A percentile compares a stretch with the other conserved stretches of the same genome.
Conservation (phyloP, 2,329 filamentous ascomycete genomes). For the Neofusicoccum laricinum region DNA sequence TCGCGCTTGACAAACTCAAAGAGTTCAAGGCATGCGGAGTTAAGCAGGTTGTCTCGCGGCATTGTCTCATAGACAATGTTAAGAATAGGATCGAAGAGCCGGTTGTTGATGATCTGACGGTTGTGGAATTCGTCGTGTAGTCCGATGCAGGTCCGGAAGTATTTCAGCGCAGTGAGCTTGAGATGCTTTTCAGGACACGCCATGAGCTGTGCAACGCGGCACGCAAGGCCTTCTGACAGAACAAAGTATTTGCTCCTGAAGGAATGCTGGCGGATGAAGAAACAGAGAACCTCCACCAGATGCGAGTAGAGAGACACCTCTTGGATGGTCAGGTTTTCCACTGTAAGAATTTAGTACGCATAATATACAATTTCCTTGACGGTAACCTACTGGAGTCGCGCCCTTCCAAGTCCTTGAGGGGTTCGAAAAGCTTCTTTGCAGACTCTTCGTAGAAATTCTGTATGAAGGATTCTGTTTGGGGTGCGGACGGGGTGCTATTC, state of each 20-base stretch:
- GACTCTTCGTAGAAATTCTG: slow-evolving; percentile 87
- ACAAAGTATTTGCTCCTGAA: slow-evolving; percentile 87
- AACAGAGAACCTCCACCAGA: slow-evolving; percentile 87
- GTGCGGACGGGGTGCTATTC: slow-evolving; percentile 47
- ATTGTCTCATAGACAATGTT: slow-evolving; percentile 81
- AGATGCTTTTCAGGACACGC: slow-evolving; percentile 84
- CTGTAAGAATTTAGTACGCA: slow-evolving; percentile 29
- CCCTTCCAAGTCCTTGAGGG: slow-evolving; percentile 75
- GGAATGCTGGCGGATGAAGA: slow-evolving; percentile 87
- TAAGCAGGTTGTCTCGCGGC: slow-evolving; percentile 88
- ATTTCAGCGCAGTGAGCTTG: slow-evolving; percentile 87
- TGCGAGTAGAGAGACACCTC: slow-evolving; percentile 90
- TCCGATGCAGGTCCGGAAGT: slow-evolving; percentile 82
- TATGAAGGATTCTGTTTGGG: slow-evolving; percentile 82
- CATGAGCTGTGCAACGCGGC: slow-evolving; percentile 79
- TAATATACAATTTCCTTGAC: neutral
- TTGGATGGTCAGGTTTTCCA: slow-evolving; percentile 72
- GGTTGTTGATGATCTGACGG: slow-evolving; percentile 76
- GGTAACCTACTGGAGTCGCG: slow-evolving; percentile 50
- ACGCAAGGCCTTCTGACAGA: slow-evolving; percentile 71
- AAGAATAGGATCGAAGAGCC: slow-evolving; percentile 78
- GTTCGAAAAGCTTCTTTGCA: slow-evolving; percentile 80
- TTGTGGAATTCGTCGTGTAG: slow-evolving; percentile 91
- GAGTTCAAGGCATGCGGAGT: slow-evolving; percentile 89
- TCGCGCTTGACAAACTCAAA: slow-evolving; percentile 79